Conservation (phyloP, 305 asterid species). For the Coffea humblotiana region DNA sequence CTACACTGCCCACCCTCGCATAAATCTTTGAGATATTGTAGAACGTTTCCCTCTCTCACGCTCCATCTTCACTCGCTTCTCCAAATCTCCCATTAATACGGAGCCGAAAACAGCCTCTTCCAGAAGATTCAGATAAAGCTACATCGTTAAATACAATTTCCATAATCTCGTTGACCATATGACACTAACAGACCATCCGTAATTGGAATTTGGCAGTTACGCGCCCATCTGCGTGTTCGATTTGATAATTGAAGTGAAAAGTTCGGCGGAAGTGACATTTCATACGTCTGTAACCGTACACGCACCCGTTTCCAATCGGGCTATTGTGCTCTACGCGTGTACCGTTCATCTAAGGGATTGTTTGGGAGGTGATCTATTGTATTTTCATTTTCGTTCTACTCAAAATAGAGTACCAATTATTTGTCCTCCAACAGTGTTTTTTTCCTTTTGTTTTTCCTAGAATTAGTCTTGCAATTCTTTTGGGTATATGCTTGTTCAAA, state of each 20-base stretch:
- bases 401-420: too few relatives aligned
- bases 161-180: neutral
- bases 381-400: too few relatives aligned
- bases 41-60: neutral
- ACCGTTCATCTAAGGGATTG: neutral
- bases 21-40: neutral
- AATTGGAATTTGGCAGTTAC: neutral
- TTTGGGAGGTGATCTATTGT: neutral
- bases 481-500: too few relatives aligned
- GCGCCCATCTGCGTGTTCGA: neutral
- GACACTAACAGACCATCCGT: too few relatives aligned
- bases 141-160: neutral
- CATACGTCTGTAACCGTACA: neutral
- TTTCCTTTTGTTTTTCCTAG: too few relatives aligned
- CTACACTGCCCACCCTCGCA: too few relatives aligned
- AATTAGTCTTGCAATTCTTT: too few relatives aligned
- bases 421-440: too few relatives aligned
- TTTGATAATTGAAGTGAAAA: neutral
- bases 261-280: neutral
- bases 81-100: constrained; percentile 4
- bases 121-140: neutral
- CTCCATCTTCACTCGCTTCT: neutral
- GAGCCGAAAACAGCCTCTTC: neutral
- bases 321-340: neutral
- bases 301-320: neutral